Conservation (phyloP, 768 basidiomycete genomes). For the Trametopsis cervina region DNA sequence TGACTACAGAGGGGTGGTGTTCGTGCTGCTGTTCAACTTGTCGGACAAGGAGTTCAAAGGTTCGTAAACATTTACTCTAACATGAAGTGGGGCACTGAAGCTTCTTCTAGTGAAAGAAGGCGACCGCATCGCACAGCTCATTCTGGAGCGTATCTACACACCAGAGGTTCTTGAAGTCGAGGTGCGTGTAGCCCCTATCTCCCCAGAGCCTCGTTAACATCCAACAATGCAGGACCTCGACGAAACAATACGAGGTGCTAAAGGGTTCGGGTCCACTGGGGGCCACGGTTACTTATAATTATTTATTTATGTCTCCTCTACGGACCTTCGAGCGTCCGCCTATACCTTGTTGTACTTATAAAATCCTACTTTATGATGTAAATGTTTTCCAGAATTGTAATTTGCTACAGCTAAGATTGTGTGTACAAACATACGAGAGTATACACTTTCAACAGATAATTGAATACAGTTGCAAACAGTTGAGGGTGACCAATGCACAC, state of each 20-base stretch:
- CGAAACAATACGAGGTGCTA: constrained; percentile 74
- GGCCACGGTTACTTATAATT: constrained; percentile 57
- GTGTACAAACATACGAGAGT: neutral
- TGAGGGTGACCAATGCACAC: neutral
- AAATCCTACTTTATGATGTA: neutral
- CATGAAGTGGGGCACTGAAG: neutral
- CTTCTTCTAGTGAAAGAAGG: constrained; percentile 69
- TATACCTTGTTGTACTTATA: neutral
- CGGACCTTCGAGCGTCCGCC: no score
- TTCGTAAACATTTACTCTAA: constrained; percentile 24
- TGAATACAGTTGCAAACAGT: neutral
- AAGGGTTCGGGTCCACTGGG: constrained; percentile 94
- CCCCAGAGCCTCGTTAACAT: neutral
- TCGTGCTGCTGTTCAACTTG: constrained; percentile 89
- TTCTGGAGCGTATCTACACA: constrained; percentile 84
- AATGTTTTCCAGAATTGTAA: neutral
- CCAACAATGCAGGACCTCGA: constrained; percentile 63
- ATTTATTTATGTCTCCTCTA: no score
- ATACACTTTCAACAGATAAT: no score
- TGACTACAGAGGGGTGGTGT: constrained; percentile 90
- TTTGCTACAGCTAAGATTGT: neutral
- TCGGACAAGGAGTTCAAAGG: constrained; percentile 87
- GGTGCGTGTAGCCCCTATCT: constrained; percentile 34
- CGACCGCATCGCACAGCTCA: constrained; percentile 93
- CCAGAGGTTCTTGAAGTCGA: constrained; percentile 84